Percentiles rank a stretch among this genome's conserved stretches.
These are phyloP conservation scores for Flammula alnicola DNA, from an alignment of 1,284 basidiomycete genomes.

Conservation along the genomic window DNA sequence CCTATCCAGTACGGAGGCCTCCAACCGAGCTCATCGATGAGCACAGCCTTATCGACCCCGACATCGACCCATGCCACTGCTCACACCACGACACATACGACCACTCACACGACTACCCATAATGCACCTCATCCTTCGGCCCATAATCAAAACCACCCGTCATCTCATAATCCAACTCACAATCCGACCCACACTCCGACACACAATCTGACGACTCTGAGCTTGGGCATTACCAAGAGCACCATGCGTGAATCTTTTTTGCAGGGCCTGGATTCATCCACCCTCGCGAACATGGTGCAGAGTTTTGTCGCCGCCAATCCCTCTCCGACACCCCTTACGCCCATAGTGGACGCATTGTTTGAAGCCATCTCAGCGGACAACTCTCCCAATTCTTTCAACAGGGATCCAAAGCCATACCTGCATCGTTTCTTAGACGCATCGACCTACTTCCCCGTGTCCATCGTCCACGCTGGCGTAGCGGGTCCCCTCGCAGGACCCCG, in stretches of 20 bases:
- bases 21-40: constrained; percentile 27
- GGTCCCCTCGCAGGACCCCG: constrained; percentile 56
- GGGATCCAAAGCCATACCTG: constrained; percentile 46
- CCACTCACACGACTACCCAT: constrained; percentile 2
- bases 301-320: constrained; percentile 48
- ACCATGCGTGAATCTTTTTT: constrained; percentile 54
- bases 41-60: constrained; percentile 25
- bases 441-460: constrained; percentile 46
- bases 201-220: constrained; percentile 28
- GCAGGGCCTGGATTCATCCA: constrained; percentile 46
- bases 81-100: constrained; percentile 4
- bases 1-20: constrained; percentile 45
- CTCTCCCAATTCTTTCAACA: constrained; percentile 27
- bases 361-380: constrained; percentile 46
- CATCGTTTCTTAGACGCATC: constrained; percentile 55
- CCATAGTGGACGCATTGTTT: constrained; percentile 54
- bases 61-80: constrained; percentile 11
- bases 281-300: constrained; percentile 55
- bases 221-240: constrained; percentile 37
- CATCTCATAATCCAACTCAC: background rate
- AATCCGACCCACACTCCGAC: constrained; percentile 10
- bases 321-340: constrained; percentile 49
- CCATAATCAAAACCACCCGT: background rate
- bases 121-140: constrained; percentile 2
- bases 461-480: constrained; percentile 54